Evolutionary conservation across 2,329 filamentous ascomycete genomes (phyloP), one percentile per base, ranked within the genome.

Genomic region (Orbilia blumenaviensis): DNA sequence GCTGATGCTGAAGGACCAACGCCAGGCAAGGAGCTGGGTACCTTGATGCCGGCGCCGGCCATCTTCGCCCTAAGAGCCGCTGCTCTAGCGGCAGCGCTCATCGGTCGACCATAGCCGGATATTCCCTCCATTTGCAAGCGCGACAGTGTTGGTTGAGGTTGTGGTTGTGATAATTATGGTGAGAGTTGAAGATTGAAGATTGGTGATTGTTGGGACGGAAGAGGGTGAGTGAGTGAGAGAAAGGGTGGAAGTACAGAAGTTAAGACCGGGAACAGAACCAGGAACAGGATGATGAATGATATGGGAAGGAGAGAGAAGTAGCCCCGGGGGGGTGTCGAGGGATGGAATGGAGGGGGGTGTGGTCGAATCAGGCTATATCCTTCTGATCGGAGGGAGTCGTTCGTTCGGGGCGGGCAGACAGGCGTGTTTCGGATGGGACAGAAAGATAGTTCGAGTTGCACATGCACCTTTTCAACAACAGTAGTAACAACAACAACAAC

Each of bases 1-100:
- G 42, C 29, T 23, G 38, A 32, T 8, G 63, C 16, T 18, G 41
- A 9, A 3, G 29, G 44, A 6, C 14, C 41, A 18, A 18, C 25
- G 32, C 32, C 52, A 23, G 27, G 58, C 12, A 29, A 58, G 10
- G 73, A 44, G 21, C 50, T 50, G 34, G 69, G 62, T 21, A 74
- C 9, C 54, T 29, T 76, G 58, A 69, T 27, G n/a, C 54, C 54
- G 10, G 69, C 62, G 36, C 72, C 61, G 10, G 63, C 62, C 58
- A 77, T 69, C 34, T 72, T 71, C n/a, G 66, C 73, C n/a, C 67
- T 69, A 14, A 77, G 36, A 32, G 66, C 73, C 0, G 73, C 73
- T 1, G 67, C 67, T 21, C 73, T 42, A 32, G 73, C 73, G 9
- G 73, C 66, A 21, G 73, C 66, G 41, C 60, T 77, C 50, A 69